phyloP scores from a whole-genome alignment of 305 asterid species.

The Fraxinus dipetala region DNA sequence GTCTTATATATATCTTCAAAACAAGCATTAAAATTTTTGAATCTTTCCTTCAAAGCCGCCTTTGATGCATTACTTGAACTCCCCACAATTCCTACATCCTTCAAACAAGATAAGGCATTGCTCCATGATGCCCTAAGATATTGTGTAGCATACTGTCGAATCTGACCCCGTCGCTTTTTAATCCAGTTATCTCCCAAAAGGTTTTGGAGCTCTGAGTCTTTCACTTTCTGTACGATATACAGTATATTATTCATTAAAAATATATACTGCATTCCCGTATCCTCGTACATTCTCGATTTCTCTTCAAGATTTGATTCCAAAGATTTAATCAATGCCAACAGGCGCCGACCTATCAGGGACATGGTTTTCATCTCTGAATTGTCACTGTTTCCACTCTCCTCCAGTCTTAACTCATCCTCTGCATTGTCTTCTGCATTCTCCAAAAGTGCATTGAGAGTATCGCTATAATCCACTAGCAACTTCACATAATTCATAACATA shows the following conservation, averaged over 20 bases:
- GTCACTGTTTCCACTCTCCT: conserved; percentile 31
- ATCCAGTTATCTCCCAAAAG: conserved; percentile 89
- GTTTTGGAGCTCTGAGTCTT: conserved; percentile 75
- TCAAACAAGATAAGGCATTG: conserved; percentile 71
- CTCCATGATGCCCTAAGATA: conserved; percentile 93
- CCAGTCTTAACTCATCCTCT: conserved; percentile 32
- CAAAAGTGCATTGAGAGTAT: conserved; percentile 64
- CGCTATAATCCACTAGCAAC: conserved; percentile 81
- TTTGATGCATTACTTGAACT: conserved; percentile 75
- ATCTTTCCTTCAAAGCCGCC: conserved; percentile 77
- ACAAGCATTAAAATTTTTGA: conserved; percentile 82
- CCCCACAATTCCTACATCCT: conserved; percentile 84
- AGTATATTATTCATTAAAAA: conserved; percentile 86
- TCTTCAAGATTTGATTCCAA: conserved; percentile 80
- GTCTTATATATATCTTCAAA: conserved; percentile 79
- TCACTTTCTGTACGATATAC: conserved; percentile 82
- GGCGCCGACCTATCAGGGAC: conserved; percentile 51
- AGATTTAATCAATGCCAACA: conserved; percentile 61
- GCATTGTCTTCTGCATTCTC: conserved; percentile 23
- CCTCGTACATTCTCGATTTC: conserved; percentile 80
- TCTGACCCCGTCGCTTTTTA: conserved; percentile 64
- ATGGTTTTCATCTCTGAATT: conserved; percentile 46
- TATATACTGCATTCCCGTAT: conserved; percentile 67
- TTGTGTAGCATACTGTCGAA: conserved; percentile 75
- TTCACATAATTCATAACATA: conserved; percentile 91